Base-by-base conservation (phyloP, 768 basidiomycete species). In the Neoboletus subvelutipes region DNA sequence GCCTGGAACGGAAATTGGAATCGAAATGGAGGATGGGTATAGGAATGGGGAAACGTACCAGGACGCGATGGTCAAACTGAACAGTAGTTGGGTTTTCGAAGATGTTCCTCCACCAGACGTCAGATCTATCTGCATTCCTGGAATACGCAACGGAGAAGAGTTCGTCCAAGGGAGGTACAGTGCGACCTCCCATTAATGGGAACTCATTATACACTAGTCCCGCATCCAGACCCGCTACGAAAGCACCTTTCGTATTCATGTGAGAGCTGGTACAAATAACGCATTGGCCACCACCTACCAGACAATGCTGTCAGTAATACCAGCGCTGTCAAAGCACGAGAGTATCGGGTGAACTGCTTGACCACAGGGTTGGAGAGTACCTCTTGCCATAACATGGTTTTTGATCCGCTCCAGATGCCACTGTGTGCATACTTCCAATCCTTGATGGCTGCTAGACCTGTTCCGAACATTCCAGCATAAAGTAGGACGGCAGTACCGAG, bases 121-220 rank as follows among this genome's bases (percentile, higher is more conserved):
- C 94, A 1, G 83, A 84, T 59, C 82, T 77, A 69, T 91, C 88
- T 0, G 75, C 64, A 31, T 71, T 81, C 70, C 86, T 84, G 8
- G 93, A 83, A 70, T 97, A 98, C 8, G 78, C 76, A 1, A 80
- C 67, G 28, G 90, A 85, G 68, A 95, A 84, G 26, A 99, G 81
- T 71, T 98, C 97, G 37, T 87, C 82, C 8, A 76, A 58, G 0
- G 94, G 94, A 4, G 97, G 97, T 4, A 83, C 81, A 17, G 98
- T 71, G 17, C 85, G 81, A 8, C 90, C 94, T 37, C 93, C 96
- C 96, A 99, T 99, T 5, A 88, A 74, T 0, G 97, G 97, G 76
- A 97, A 99, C 68, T 98, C 96, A 68, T 99, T 99, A 75, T 98
- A 98, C n/a, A 94, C 71, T 52, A 99, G 74, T 15, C 97, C 97